phyloP scores from a whole-genome alignment of 2,329 filamentous ascomycete species.

The Scytalidium sp. region DNA sequence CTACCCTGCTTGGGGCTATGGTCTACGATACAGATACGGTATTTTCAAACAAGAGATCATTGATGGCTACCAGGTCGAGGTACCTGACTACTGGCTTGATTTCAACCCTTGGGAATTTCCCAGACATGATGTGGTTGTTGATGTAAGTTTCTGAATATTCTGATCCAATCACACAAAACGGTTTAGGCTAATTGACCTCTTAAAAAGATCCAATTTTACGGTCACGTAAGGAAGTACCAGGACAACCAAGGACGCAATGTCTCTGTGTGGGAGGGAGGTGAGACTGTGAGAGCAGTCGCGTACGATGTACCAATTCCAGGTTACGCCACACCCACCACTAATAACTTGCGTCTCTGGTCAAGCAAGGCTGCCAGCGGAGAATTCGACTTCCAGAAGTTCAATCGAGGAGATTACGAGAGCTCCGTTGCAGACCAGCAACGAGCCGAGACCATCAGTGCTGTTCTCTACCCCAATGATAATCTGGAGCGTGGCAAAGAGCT shows the following conservation, averaged over 20 bases:
- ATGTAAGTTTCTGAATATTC: conserved; percentile 47
- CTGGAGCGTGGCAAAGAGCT: conserved; percentile 95
- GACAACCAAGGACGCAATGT: conserved; percentile 74
- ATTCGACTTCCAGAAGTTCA: conserved; percentile 99
- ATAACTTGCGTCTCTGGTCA: conserved; percentile 96
- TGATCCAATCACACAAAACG: background rate
- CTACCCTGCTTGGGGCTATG: conserved; percentile 97
- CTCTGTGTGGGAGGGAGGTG: conserved; percentile 85
- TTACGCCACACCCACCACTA: conserved; percentile 84
- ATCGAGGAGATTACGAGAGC: conserved; percentile 92
- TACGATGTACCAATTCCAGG: conserved; percentile 93
- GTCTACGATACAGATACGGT: conserved; percentile 89
- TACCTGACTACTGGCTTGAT: conserved; percentile 98
- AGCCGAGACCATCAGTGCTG: conserved; percentile 97
- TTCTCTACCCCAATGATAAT: conserved; percentile 97
- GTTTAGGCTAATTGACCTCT: background rate
- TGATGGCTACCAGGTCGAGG: conserved; percentile 95
- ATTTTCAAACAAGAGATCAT: conserved; percentile 99
- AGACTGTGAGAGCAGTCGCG: conserved; percentile 86
- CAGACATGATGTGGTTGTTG: conserved; percentile 89
- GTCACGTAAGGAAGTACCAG: conserved; percentile 70
- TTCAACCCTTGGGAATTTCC: conserved; percentile 99
- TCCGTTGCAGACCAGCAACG: conserved; percentile 97
- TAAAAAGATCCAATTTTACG: conserved; percentile 89
- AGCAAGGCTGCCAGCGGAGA: conserved; percentile 96